Percentiles rank a stretch among this genome's conserved stretches.
Conservation (phyloP, 2,329 filamentous ascomycete genomes). For the Nectriaceae sp. region DNA sequence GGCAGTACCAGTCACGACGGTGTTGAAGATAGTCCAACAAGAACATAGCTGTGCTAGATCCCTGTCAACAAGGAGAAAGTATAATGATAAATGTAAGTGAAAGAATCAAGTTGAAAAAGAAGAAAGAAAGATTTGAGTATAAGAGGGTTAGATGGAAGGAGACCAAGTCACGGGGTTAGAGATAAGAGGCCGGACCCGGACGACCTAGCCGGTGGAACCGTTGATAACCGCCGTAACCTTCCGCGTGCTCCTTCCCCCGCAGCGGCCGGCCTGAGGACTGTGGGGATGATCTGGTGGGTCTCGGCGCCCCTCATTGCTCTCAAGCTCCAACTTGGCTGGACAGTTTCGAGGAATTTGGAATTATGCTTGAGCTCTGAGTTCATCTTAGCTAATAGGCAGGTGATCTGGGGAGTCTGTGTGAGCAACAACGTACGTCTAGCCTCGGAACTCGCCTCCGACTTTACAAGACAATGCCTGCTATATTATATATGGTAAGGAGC, state of each 20-base stretch:
- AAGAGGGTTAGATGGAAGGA: not conserved
- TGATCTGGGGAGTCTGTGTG: too few species aligned
- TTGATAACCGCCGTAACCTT: conserved; percentile 16
- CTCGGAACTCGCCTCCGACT: too few species aligned
- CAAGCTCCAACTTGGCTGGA: too few species aligned
- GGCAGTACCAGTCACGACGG: conserved; percentile 64
- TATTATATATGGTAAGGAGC: too few species aligned
- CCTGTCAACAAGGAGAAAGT: not conserved
- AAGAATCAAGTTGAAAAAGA: not conserved
- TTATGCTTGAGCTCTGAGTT: too few species aligned
- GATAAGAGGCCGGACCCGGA: not conserved
- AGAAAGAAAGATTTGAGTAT: not conserved
- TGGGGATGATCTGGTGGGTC: conserved; percentile 2
- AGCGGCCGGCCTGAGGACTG: conserved; percentile 12
- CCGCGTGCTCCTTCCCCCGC: too few species aligned
- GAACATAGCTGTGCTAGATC: conserved; percentile 42
- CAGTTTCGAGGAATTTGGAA: too few species aligned
- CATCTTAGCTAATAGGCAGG: too few species aligned
- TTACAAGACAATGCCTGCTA: too few species aligned
- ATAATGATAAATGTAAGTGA: not conserved
- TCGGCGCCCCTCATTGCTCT: not conserved
- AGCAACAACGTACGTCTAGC: too few species aligned
- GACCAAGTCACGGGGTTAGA: conserved; percentile 3
- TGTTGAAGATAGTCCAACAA: conserved; percentile 67
- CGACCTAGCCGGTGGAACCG: conserved; percentile 14